Evolutionary conservation across 23 red algal species (phyloP).

Genomic region (Gracilaria vermiculophylla): DNA sequence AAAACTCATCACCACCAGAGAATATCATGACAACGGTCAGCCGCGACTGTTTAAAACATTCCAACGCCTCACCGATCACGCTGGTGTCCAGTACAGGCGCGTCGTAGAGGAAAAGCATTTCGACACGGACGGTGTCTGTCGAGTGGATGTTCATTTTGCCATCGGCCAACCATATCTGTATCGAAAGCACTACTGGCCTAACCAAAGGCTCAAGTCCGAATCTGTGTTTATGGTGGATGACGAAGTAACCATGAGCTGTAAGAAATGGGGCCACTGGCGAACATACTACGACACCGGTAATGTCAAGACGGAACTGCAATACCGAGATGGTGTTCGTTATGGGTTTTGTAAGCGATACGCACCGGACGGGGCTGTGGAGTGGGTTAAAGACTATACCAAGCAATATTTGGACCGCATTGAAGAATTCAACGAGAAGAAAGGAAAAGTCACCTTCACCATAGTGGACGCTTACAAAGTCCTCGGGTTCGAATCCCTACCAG

Average conservation of each 20-base stretch:
- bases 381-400: constrained; percentile 95
- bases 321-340: constrained; percentile 77
- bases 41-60: constrained; percentile 63
- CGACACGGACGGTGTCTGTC: constrained; percentile 81
- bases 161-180: constrained; percentile 90
- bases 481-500: constrained; percentile 46
- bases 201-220: constrained; percentile 90
- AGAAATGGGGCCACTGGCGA: constrained; percentile 86
- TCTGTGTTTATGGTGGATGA: constrained; percentile 92
- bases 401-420: constrained; percentile 78
- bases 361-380: constrained; percentile 82
- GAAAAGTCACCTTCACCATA: constrained; percentile 49
- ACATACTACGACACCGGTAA: constrained; percentile 89
- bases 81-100: constrained; percentile 55
- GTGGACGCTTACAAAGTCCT: constrained; percentile 77
- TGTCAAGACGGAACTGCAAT: constrained; percentile 78
- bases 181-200: constrained; percentile 90
- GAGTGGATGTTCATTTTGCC: constrained; percentile 92
- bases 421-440: constrained; percentile 79
- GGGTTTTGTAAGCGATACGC: constrained; percentile 94
- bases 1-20: constrained; percentile 49
- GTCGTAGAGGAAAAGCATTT: constrained; percentile 97
- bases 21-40: constrained; percentile 87
- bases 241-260: constrained; percentile 73
- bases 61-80: constrained; percentile 31